Base-by-base conservation (phyloP, 768 basidiomycete species). In the Strobilomyces echinocephalus region DNA sequence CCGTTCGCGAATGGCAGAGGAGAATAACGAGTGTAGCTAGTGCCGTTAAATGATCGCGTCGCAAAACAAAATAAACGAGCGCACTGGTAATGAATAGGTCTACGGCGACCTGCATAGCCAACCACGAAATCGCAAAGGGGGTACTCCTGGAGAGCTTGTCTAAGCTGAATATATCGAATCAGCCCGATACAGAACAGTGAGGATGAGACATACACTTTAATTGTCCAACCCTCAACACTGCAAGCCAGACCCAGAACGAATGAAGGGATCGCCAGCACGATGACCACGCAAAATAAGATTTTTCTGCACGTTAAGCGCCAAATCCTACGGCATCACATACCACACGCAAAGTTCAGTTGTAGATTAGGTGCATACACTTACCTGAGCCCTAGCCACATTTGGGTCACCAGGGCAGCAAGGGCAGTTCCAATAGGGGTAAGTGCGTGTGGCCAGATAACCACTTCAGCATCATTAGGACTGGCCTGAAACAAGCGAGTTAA, bases 311-410 rank as follows among this genome's bases (percentile, higher is more conserved):
- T 60, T 31, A 65, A 45, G 18, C 58, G 35, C 54, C 51, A 57
- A 18, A 65, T 59, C 49, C 63, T 64, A 28, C 11, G 15, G 15
- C 4, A 36, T 15, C 24, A 24, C 24, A 24, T 24, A 24, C 4
- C 24, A 24, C 4, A 24, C 24, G 24, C 24, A 24, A 24, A 4
- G 24, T 2, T 24, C 24, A 24, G 35, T 36, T 33, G 31, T 33
- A 4, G 11, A 33, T 33, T 33, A 12, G 31, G 6, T 9, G 6
- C 11, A 33, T 33, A 33, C 11, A 33, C 31, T 33, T 8, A 74
- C 78, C 79, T 75, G 58, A 75, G 69, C 1, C 69, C 74, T 28
- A 81, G 67, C 65, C 78, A 80, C 33, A 66, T 49, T 55, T 82
- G 80, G 0, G 79, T 78, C 16, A 79, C 67, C 34, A 80, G 7